Evolutionary conservation across 163 green algal genomes (phyloP), one percentile per base, ranked within the genome.

Genomic region (Scenedesmus sp.): DNA sequence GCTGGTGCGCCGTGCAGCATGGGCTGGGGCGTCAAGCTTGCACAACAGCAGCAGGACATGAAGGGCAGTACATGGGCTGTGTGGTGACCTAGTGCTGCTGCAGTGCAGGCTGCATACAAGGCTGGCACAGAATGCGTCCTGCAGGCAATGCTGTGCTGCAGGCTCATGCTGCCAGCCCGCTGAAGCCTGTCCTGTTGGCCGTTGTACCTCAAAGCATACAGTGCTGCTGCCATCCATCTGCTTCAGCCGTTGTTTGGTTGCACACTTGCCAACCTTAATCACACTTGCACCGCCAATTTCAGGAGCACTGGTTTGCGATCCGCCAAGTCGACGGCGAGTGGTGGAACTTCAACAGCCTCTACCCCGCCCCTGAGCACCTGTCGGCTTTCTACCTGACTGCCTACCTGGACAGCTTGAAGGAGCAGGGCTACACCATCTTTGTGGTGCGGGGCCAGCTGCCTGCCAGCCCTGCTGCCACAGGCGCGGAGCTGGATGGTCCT

Each of bases 241-340:
- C n/a, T n/a, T n/a, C n/a, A n/a, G n/a, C n/a, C n/a, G n/a, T n/a
- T n/a, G n/a, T n/a, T n/a, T n/a, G n/a, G n/a, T n/a, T n/a, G n/a
- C n/a, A n/a, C n/a, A n/a, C n/a, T n/a, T n/a, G n/a, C n/a, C n/a
- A n/a, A n/a, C n/a, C n/a, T n/a, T n/a, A n/a, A 56, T 13, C 49
- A 56, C 61, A 76, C 24, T 18, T 12, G 13, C 61, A 18, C 61
- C 24, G 24, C 61, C 10, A 12, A 20, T 5, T 68, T 3, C 91
- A 97, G 94, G 93, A 98, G 91, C 97, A 99, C 93, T 99, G 97
- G 97, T 99, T 99, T 89, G 97, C 97, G 12, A 93, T 99, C 12
- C 93, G 97, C 1, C 81, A 92, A 81, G 86, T 97, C 0, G 76
- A 76, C 2, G 96, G 91, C 3, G 84, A 93, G 10, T 99, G 95